Conservation (phyloP, 306 rosid genomes). For the Prunus persica region DNA sequence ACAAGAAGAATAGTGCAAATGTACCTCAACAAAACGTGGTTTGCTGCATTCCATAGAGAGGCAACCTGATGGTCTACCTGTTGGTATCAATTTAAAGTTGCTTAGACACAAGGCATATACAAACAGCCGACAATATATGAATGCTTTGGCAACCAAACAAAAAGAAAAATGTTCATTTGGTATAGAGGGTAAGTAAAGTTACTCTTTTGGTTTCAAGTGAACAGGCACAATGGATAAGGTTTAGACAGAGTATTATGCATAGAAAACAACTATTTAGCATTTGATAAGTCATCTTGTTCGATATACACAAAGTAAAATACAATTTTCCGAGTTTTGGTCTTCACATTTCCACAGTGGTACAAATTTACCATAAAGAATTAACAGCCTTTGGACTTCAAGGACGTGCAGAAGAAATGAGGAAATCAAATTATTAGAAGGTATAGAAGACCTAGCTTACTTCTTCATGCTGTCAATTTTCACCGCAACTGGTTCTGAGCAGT, state of each 20-base stretch:
- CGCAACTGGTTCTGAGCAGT: conserved; percentile 37
- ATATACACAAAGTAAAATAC: not conserved
- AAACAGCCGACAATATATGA: conserved; percentile 1
- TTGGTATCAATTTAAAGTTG: not conserved
- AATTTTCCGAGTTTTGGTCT: not conserved
- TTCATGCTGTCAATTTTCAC: conserved; percentile 28
- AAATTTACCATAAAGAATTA: not conserved
- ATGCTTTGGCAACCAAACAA: not conserved
- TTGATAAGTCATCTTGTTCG: not conserved
- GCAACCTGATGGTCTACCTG: not conserved
- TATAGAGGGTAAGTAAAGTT: not conserved
- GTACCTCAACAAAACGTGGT: not conserved
- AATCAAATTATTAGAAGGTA: not conserved
- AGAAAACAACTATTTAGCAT: not conserved
- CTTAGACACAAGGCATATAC: not conserved
- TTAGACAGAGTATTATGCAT: not conserved
- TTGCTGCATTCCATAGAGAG: conserved; percentile 3
- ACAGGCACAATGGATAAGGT: not conserved
- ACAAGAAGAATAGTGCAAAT: not conserved
- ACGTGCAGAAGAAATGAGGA: not conserved
- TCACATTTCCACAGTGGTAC: not conserved
- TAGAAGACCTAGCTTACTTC: not conserved
- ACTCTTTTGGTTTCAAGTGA: not conserved
- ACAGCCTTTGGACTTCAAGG: no score
- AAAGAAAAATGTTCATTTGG: not conserved